These are phyloP conservation scores for Candida vaughaniae DNA, from an alignment of 805 yeast species.

Conservation along the genomic window DNA sequence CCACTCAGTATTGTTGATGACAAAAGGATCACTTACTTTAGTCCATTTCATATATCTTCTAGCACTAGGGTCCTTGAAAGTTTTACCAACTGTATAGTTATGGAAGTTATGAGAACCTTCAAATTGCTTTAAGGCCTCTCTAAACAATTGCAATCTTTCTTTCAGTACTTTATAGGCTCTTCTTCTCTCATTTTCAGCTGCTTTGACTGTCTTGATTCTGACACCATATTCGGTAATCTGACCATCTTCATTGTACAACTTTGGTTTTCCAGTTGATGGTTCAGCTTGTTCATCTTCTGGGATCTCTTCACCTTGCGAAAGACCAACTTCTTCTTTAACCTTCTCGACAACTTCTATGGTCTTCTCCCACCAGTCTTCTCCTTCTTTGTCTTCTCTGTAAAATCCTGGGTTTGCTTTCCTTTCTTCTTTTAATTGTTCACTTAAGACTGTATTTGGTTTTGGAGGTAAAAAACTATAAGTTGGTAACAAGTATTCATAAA, in stretches of 20 bases:
- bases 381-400: conserved; percentile 64
- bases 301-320: not conserved
- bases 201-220: conserved; percentile 47
- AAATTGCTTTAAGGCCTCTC: conserved; percentile 69
- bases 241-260: conserved; percentile 33
- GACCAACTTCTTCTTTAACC: conserved; percentile 8
- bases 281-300: conserved; percentile 4
- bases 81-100: conserved; percentile 81
- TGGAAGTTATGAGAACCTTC: conserved; percentile 92
- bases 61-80: conserved; percentile 81
- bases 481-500: conserved; percentile 92
- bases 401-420: conserved; percentile 56
- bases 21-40: conserved; percentile 81
- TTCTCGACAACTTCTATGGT: conserved; percentile 17
- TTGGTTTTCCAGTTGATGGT: not conserved
- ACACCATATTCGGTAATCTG: conserved; percentile 31
- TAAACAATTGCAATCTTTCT: conserved; percentile 60
- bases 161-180: conserved; percentile 64
- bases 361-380: conserved; percentile 71
- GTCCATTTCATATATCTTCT: conserved; percentile 77
- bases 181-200: conserved; percentile 64
- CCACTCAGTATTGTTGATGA: conserved; percentile 95
- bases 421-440: conserved; percentile 55
- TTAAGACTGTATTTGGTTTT: conserved; percentile 70
- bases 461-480: conserved; percentile 90